These are phyloP conservation scores for Pseudogymnoascus destructans DNA, from an alignment of 2,329 filamentous ascomycete species.

Conservation along the genomic window DNA sequence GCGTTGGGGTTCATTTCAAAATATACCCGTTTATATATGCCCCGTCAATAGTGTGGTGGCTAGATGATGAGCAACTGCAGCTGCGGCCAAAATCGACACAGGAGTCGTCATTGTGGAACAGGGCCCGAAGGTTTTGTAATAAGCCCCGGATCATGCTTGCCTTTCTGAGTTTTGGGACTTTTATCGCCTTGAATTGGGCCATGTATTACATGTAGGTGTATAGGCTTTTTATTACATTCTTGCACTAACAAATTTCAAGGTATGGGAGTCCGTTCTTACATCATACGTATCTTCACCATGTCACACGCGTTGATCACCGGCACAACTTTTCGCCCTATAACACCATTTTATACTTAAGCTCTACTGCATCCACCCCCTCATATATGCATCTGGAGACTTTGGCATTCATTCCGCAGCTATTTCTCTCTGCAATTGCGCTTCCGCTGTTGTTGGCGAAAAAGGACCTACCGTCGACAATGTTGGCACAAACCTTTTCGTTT, in stretches of 20 bases:
- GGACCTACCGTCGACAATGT: conserved; percentile 70
- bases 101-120: conserved; percentile 21
- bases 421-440: conserved; percentile 65
- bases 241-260: conserved; percentile 28
- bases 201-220: conserved; percentile 65
- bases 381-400: conserved; percentile 53
- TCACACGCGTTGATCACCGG: conserved; percentile 85
- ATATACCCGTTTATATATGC: conserved; percentile 98
- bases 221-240: background rate
- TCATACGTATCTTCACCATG: conserved; percentile 87
- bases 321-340: conserved; percentile 99
- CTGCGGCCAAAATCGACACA: conserved; percentile 10
- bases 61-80: conserved; percentile 40
- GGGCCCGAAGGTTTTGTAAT: conserved; percentile 35
- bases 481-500: conserved; percentile 93
- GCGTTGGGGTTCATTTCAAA: conserved; percentile 87
- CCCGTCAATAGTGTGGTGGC: conserved; percentile 66
- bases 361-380: conserved; percentile 38
- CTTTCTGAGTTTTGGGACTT: conserved; percentile 56
- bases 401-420: conserved; percentile 78
- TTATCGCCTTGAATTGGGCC: conserved; percentile 55
- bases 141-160: conserved; percentile 43
- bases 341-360: conserved; percentile 74
- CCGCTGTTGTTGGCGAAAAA: conserved; percentile 66
- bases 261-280: conserved; percentile 73